Percentiles rank a stretch among this genome's conserved stretches.
These are phyloP conservation scores for Zymoseptoria ardabiliae DNA, from an alignment of 2,329 filamentous ascomycete species.

Conservation along the genomic window DNA sequence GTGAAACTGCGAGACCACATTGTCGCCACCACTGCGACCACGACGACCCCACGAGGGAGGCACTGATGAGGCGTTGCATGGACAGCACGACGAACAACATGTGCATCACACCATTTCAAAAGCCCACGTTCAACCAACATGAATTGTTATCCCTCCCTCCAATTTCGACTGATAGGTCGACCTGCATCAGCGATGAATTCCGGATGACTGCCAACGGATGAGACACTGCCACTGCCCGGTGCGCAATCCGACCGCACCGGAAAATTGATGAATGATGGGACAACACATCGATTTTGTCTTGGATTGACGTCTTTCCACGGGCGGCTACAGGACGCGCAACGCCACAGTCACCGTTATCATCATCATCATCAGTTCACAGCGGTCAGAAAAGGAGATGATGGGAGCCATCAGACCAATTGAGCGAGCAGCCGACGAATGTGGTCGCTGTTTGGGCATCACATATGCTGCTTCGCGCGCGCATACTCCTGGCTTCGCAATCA, in stretches of 20 bases:
- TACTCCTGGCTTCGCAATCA: neutral
- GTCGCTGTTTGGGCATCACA: neutral
- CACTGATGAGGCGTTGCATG: neutral
- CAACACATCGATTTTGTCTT: neutral
- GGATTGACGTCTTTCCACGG: neutral
- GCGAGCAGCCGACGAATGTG: neutral
- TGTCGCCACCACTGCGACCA: neutral
- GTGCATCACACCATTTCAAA: neutral
- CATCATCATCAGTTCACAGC: neutral
- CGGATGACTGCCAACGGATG: neutral
- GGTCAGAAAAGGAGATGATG: neutral
- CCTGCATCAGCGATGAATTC: neutral
- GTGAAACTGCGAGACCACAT: neutral
- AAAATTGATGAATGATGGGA: neutral
- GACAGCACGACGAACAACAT: neutral
- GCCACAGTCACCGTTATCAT: neutral
- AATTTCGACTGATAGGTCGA: neutral
- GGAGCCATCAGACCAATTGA: neutral
- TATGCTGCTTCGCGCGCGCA: neutral
- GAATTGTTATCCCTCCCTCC: neutral
- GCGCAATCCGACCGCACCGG: neutral
- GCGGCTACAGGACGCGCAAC: neutral
- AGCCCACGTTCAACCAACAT: neutral
- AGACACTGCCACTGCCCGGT: neutral
- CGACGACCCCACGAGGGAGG: neutral